These are phyloP conservation scores for Clonostachys sp. DNA, from an alignment of 2,329 filamentous ascomycete species.

Conservation along the genomic window DNA sequence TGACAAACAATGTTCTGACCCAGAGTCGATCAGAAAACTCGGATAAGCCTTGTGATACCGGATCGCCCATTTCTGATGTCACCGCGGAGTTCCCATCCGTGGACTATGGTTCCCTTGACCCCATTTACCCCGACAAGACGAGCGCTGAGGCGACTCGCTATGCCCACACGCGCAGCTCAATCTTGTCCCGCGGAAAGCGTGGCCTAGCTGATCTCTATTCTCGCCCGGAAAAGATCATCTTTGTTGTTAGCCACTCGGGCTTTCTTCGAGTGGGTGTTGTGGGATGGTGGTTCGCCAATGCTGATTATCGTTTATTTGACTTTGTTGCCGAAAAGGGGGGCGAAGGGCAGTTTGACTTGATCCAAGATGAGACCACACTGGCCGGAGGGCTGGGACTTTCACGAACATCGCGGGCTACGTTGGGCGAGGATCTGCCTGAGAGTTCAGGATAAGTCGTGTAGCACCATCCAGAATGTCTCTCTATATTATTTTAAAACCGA, in stretches of 20 bases:
- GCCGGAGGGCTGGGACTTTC: constrained; percentile 29
- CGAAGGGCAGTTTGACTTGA: constrained; percentile 15
- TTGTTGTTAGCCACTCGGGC: constrained; percentile 61
- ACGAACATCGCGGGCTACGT: constrained; percentile 22
- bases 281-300: constrained; percentile 53
- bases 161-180: constrained; percentile 43
- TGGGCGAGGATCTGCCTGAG: constrained; percentile 29
- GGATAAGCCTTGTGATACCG: constrained; percentile 56
- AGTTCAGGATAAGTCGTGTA: no score
- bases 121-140: constrained; percentile 59
- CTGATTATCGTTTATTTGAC: constrained; percentile 61
- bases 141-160: constrained; percentile 39
- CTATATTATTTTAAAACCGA: no score
- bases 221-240: constrained; percentile 55
- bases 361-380: constrained; percentile 37
- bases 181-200: constrained; percentile 49
- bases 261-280: constrained; percentile 56
- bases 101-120: constrained; percentile 53
- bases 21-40: constrained; percentile 40
- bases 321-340: constrained; percentile 25
- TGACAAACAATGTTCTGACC: not conserved
- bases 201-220: constrained; percentile 43
- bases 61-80: constrained; percentile 39
- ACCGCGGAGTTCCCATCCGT: constrained; percentile 45
- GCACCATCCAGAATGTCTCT: no score